A percentile compares a stretch with the other conserved stretches of the same genome.
phyloP scores from a whole-genome alignment of 345 rosid genomes.

The Eucalyptus curtisii region DNA sequence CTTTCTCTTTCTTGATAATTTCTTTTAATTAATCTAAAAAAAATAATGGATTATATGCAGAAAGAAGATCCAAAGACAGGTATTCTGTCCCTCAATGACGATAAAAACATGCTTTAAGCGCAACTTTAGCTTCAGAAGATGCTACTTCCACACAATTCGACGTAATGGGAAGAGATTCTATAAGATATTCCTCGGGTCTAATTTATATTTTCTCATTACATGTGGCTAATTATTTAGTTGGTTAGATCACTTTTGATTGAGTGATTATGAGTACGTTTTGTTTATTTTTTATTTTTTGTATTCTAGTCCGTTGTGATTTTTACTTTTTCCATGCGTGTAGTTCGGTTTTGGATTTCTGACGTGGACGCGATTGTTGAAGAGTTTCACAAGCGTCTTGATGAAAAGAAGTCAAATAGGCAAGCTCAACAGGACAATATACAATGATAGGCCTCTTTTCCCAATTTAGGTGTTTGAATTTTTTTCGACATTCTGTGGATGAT shows the following conservation, averaged over 20 bases:
- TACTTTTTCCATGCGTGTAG: not conserved
- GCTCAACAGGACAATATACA: not conserved
- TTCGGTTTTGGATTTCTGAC: not conserved
- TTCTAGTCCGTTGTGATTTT: not conserved
- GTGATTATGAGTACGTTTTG: not conserved
- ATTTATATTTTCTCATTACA: not conserved
- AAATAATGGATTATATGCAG: not conserved
- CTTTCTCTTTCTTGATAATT: not conserved
- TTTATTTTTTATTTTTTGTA: not conserved
- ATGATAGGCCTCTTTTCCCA: not conserved
- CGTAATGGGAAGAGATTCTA: not conserved
- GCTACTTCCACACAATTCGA: not conserved
- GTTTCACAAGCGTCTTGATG: not conserved
- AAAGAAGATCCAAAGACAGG: not conserved
- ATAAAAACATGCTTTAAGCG: not conserved
- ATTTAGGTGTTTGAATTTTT: not conserved
- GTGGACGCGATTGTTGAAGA: not conserved
- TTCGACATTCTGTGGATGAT: rapidly evolving
- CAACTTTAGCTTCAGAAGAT: not conserved
- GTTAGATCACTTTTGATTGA: not conserved
- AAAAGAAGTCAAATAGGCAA: not conserved
- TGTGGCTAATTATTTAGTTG: not conserved
- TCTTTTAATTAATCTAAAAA: not conserved
- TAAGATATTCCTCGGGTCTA: not conserved
- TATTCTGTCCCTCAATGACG: not conserved